These are phyloP conservation scores for Monilinia laxa DNA, from an alignment of 2,329 filamentous ascomycete genomes.

Conservation along the genomic window DNA sequence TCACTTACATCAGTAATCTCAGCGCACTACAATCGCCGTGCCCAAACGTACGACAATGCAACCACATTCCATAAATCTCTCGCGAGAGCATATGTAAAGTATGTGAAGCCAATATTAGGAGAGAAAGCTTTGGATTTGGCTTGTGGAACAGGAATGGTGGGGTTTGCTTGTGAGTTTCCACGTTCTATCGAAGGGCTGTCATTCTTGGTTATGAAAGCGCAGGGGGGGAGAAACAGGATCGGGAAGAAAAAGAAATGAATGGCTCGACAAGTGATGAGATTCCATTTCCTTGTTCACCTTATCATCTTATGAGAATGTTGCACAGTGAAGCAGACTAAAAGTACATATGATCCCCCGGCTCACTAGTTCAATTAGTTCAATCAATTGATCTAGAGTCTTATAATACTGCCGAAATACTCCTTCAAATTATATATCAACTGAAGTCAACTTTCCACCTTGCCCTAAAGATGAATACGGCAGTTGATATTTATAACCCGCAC, in stretches of 20 bases:
- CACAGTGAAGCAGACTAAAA: not conserved
- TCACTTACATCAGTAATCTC: not conserved
- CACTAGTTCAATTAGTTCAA: not conserved
- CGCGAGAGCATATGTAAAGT: not conserved
- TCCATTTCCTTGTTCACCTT: not conserved
- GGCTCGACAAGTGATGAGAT: not conserved
- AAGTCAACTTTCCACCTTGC: not conserved
- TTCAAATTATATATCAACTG: not conserved
- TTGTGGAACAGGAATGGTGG: conserved; percentile 15
- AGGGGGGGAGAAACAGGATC: not conserved
- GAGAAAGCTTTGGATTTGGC: conserved; percentile 8
- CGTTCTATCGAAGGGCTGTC: not conserved
- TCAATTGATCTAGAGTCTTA: not conserved
- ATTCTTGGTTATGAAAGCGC: not conserved
- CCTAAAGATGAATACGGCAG: not conserved
- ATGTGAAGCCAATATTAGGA: not conserved
- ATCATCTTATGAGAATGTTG: not conserved
- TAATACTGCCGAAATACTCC: not conserved
- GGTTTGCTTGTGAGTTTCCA: not conserved
- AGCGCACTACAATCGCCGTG: not conserved
- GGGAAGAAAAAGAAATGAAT: not conserved
- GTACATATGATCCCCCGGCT: not conserved
- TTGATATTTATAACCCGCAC: not conserved
- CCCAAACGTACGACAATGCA: not conserved
- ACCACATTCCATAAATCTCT: not conserved